Base-by-base conservation (phyloP, 805 yeast genomes). In the Suhomyces kilbournensis region DNA sequence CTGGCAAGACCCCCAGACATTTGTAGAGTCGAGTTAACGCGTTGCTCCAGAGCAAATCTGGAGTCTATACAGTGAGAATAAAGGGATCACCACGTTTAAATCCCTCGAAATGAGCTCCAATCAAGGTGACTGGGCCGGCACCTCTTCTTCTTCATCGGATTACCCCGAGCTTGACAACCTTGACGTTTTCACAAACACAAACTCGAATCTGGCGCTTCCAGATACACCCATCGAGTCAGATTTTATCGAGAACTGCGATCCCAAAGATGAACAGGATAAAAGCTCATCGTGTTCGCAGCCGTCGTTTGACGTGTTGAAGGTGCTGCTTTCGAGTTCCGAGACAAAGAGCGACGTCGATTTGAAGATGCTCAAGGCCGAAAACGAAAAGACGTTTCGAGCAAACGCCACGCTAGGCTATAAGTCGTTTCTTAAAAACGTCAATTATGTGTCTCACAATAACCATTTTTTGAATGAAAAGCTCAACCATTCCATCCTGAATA, bases 341-440 rank as follows among this genome's bases (percentile, higher is more conserved):
- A 7, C 42, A 1, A 35, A 35, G 7, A 22, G 17, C 14, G 42
- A 19, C 4, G 22, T 4, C 22, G 42, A 38, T 17, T 3, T 35
- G 30, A 34, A 6, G 30, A 22, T 34, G 17, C 46, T 20, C 28
- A 32, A 22, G 49, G 22, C 46, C 15, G 42, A 26, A 19, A 38
- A 38, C 42, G 42, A 38, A 38, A 15, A 17, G 42, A 5, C 9
- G 23, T 56, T 49, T 30, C 44, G 54, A 2, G 43, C 46, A 14
- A 50, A 52, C 30, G 57, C 56, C 38, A 48, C 50, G 17, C 46
- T 48, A 17, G 56, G 62, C 32, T 58, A 58, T 44, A 55, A 57
- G 49, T 67, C 70, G 50, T 69, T 64, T 45, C 59, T 66, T 22
- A 64, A 55, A 47, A 62, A 64, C 50, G 57, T 69, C 42, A 61